Base-by-base conservation (phyloP, 805 yeast genomes). In the Starmerella bombi region DNA sequence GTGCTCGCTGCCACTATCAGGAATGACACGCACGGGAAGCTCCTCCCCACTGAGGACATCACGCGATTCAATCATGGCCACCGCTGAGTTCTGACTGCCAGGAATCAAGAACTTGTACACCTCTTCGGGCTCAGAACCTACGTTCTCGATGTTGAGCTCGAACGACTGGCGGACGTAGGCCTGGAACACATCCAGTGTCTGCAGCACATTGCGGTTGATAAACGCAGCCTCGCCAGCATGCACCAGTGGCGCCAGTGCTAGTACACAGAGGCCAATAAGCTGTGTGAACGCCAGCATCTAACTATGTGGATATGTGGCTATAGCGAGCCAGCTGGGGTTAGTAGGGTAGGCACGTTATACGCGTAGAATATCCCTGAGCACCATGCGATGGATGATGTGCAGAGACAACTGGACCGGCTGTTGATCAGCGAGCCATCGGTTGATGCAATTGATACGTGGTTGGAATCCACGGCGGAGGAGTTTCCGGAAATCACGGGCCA, bases 101-200 rank as follows among this genome's bases (percentile, higher is more conserved):
- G 85, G 81, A 37, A 80, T 44, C 2, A 80, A 70, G 46, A 76
- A 65, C 43, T 59, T 69, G 60, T 84, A 86, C 40, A 62, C 70
- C 32, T 57, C 54, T 41, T 64, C 65, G 6, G 91, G 80, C 29
- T 59, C 60, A 3, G 60, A 42, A 19, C 67, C 84, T 28, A 69
- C 59, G 62, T 86, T 88, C 50, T 60, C 70, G 31, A 75, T 66
- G 36, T 64, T 69, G 32, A 84, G 54, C n/a, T 69, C 59, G 43
- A 67, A 61, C 20, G 70, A 64, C 55, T 80, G 93, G 49, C 72
- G 73, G 32, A 74, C 69, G 57, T 78, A 85, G 3, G 85, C 62
- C 48, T 71, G 73, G 23, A 71, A 55, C 37, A 85, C 67, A 52
- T 84, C 94, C 28, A 83, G 53, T 7, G 67, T 57, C 49, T 82